A percentile compares a stretch with the other conserved stretches of the same genome.
These are phyloP conservation scores for Exophiala spinifera DNA, from an alignment of 2,329 filamentous ascomycete species.

Conservation along the genomic window DNA sequence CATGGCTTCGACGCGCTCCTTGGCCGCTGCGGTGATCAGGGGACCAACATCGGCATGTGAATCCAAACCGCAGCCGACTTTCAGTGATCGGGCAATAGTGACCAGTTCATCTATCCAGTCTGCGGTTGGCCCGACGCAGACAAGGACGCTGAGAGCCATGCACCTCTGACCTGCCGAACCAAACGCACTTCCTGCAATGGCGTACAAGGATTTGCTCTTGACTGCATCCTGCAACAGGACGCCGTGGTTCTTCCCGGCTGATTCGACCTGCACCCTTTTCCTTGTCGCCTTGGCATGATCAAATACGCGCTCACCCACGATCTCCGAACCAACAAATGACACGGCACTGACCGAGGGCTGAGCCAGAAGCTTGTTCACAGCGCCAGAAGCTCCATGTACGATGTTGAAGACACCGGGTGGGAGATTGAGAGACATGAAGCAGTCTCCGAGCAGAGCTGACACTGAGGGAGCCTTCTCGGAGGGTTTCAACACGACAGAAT, in stretches of 20 bases:
- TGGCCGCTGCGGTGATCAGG: constrained; percentile 53
- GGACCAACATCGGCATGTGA: constrained; percentile 57
- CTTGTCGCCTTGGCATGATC: constrained; percentile 56
- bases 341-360: constrained; percentile 59
- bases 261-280: constrained; percentile 61
- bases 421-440: constrained; percentile 54
- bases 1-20: constrained; percentile 54
- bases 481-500: constrained; percentile 70
- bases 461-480: constrained; percentile 63
- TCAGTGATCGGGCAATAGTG: constrained; percentile 49
- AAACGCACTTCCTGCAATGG: constrained; percentile 19
- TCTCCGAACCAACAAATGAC: constrained; percentile 54
- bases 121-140: constrained; percentile 36
- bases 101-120: constrained; percentile 52
- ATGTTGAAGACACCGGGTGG: constrained; percentile 59
- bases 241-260: constrained; percentile 56
- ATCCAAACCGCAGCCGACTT: constrained; percentile 56
- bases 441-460: constrained; percentile 48
- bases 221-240: constrained; percentile 39
- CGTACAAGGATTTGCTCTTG: constrained; percentile 39
- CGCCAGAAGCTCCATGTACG: constrained; percentile 39
- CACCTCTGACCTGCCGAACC: constrained; percentile 2
- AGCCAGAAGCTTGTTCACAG: constrained; percentile 48
- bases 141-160: constrained; percentile 41
- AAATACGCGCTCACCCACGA: constrained; percentile 60